Base-by-base conservation (phyloP, 768 basidiomycete species). In the Mycena belliarum region DNA sequence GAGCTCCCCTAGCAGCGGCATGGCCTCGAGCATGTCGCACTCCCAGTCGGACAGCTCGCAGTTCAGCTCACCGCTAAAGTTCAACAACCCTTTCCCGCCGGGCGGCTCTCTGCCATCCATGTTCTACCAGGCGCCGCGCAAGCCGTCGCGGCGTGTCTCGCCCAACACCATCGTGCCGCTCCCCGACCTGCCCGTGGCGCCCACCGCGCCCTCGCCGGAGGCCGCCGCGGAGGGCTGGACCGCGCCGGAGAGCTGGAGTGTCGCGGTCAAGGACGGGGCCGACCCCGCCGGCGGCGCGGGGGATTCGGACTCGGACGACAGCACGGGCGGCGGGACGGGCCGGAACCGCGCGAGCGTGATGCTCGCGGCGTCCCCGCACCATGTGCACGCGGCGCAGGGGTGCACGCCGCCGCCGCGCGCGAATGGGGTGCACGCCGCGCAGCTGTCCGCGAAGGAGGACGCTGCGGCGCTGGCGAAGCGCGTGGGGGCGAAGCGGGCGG, bases 211-310 rank as follows among this genome's bases (percentile, higher is more conserved):
- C 21, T 40, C 60, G 16, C 60, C 65, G 21, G 44, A 41, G 18
- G 24, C 43, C n/a, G 6, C 42, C 38, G 24, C 53, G 43, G 56
- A 57, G 48, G 45, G 49, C 21, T 93, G 91, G 91, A 81, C 72
- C 3, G 75, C 91, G 6, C 91, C 91, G 1, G 82, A 91, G 66
- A 90, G 88, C 53, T 92, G 91, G 90, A 86, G 79, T 1, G 86
- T 89, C 15, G 81, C 79, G 4, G 79, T 73, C 6, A 73, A 70
- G 44, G 76, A 76, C 3, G 68, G 60, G 20, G 74, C 70, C 8
- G 74, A 70, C 4, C 76, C 71, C 3, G 75, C 16, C 2, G 57
- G 40, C n/a, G 68, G 59, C 5, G 71, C 66, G n/a, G n/a, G n/a
- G 26, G 68, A 70, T 41, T 70, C 70, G 29, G 69, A 67, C 46